Evolutionary conservation across 1,139 yeast genomes (phyloP).

Genomic region (Kodamaea derodonti): DNA sequence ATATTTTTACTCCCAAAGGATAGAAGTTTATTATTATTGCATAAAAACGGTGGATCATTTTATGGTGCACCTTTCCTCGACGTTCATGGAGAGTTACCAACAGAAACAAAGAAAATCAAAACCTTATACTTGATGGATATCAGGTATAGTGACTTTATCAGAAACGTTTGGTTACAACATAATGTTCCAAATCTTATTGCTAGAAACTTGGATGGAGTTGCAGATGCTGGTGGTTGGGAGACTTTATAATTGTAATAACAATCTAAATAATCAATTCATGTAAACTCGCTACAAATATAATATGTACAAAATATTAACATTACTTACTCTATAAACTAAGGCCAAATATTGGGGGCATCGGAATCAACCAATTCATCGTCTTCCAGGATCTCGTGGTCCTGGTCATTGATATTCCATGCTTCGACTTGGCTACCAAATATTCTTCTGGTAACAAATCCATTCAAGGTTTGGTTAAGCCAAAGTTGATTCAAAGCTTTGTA

Average conservation of each 20-base stretch:
- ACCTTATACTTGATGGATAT: conserved; percentile 63
- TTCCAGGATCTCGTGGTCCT: conserved; percentile 6
- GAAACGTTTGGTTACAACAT: conserved; percentile 74
- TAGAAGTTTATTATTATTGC: conserved; percentile 61
- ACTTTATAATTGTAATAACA: conserved; percentile 63
- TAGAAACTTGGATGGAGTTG: conserved; percentile 68
- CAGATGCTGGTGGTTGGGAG: conserved; percentile 96
- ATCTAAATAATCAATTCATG: too few relatives aligned
- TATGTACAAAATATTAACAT: too few relatives aligned
- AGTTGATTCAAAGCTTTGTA: conserved; percentile 52
- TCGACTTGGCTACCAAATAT: conserved; percentile 21
- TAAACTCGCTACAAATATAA: too few relatives aligned
- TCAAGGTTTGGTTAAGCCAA: conserved; percentile 57
- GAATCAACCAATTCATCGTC: conserved; percentile 1
- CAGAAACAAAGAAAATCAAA: conserved; percentile 66
- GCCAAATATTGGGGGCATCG: conserved; percentile 2
- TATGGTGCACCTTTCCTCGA: conserved; percentile 82
- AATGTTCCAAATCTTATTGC: conserved; percentile 75
- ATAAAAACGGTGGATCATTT: conserved; percentile 77
- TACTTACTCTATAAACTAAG: conserved; percentile 1
- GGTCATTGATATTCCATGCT: conserved; percentile 7
- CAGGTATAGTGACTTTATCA: conserved; percentile 64
- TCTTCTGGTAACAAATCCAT: conserved; percentile 33
- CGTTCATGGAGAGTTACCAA: conserved; percentile 81
- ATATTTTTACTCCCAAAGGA: conserved; percentile 76